Evolutionary conservation across 2,329 filamentous ascomycete species (phyloP), one percentile per base, ranked within the genome.

Genomic region (Stagonosporopsis tanaceti): DNA sequence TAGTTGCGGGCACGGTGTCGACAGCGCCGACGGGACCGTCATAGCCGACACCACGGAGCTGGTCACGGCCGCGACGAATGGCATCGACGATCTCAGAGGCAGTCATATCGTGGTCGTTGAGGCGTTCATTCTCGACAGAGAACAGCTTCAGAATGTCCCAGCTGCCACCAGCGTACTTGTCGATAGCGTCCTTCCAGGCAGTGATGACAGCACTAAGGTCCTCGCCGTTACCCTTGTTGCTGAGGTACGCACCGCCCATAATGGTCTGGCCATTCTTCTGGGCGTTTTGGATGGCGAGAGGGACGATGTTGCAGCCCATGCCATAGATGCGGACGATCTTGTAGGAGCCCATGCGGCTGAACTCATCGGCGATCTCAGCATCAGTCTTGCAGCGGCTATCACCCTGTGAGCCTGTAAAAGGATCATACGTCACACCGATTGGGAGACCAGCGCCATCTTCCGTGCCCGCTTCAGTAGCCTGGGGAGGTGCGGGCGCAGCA

Each of bases 121-220:
- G 87, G 32, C 89, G 81, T 76, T 96, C 92, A 72, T 96, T 96
- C 60, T 92, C 92, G 39, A 96, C 84, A 53, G 86, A 85, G 69
- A 96, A 82, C 2, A 90, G 89, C 70, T 90, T 82, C 60, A 96
- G 84, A 14, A 80, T 73, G 46, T 79, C 80, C 91, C 91, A 96
- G 74, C 91, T 85, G 28, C 83, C 81, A 24, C 57, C 57, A 24
- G 65, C 70, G 42, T 72, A 57, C 34, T 67, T 46, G 9, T 78
- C 77, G 39, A 90, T 81, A 14, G 84, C 86, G 4, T 80, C 73
- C 53, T 87, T 83, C 59, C 96, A 87, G 28, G 78, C 80, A 9
- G 82, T 64, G n/a, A 91, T 80, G 57, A 91, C 87, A 1, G 77
- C 61, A 14, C 80, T 74, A 15, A 74, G 57, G 25, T 62, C 51